phyloP scores from a whole-genome alignment of 2,329 filamentous ascomycete species.

The Didymella arachidicola region DNA sequence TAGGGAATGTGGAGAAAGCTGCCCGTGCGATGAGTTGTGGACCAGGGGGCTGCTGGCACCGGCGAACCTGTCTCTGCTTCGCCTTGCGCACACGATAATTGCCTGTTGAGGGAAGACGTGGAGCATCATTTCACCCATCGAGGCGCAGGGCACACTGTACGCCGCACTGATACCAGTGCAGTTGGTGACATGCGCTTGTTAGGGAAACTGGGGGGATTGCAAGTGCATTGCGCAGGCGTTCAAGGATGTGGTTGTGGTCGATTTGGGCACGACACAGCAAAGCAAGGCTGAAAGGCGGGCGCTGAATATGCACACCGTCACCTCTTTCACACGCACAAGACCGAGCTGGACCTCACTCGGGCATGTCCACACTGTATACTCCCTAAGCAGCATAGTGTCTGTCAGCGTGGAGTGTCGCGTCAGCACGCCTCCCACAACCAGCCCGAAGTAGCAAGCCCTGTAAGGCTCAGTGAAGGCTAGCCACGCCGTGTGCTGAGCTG shows the following conservation, averaged over 20 bases:
- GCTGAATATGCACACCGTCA: constrained; percentile 7
- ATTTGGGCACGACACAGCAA: constrained; percentile 12
- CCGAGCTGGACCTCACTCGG: constrained; percentile 10
- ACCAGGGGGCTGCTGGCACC: constrained; percentile 9
- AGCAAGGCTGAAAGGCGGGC: constrained; percentile 8
- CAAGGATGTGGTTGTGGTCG: constrained; percentile 8
- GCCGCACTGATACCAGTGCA: neutral
- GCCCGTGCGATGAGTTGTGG: constrained; percentile 12
- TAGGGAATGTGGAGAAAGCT: constrained; percentile 6
- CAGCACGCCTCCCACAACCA: constrained; percentile 22
- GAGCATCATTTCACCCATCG: constrained; percentile 6
- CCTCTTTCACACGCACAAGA: constrained; percentile 1
- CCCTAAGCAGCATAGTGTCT: constrained; percentile 22
- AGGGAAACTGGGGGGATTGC: neutral
- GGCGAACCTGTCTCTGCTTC: constrained; percentile 12
- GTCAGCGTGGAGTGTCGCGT: constrained; percentile 20
- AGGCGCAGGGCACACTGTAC: constrained; percentile 5
- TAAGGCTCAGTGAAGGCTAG: constrained; percentile 33
- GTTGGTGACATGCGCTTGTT: constrained; percentile 2
- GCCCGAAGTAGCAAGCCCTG: constrained; percentile 29
- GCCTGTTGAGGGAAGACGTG: constrained; percentile 8
- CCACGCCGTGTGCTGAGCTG: constrained; percentile 2
- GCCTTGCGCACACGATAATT: constrained; percentile 13
- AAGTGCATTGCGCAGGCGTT: constrained; percentile 3
- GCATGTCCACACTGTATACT: constrained; percentile 4